Evolutionary conservation across 352 stramenopile genomes (phyloP).

Genomic region (Phytophthora multivora): DNA sequence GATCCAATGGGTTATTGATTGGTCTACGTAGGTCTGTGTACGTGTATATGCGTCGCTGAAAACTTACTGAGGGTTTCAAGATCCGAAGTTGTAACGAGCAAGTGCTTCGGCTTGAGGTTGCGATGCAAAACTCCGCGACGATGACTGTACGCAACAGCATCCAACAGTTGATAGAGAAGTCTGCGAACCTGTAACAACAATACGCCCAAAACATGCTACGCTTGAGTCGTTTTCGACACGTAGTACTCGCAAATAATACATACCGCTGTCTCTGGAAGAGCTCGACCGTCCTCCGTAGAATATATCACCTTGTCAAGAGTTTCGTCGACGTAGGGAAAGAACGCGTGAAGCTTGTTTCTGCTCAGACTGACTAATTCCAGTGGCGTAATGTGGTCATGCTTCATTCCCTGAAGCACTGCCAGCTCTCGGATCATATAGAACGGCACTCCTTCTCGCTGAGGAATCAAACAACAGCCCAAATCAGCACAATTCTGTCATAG

Average conservation of each 20-base stretch:
- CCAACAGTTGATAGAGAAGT: slow-evolving; percentile 85
- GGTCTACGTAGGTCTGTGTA: neutral
- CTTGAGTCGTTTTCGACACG: no score
- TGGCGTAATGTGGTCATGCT: slow-evolving; percentile 80
- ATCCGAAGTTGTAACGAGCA: slow-evolving; percentile 82
- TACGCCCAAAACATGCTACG: no score
- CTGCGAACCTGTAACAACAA: slow-evolving; percentile 56
- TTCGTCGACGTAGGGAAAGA: slow-evolving; percentile 88
- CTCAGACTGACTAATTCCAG: slow-evolving; percentile 81
- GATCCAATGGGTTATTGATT: neutral
- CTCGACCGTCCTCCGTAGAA: slow-evolving; percentile 65
- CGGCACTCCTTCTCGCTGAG: slow-evolving; percentile 79
- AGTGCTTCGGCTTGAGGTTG: slow-evolving; percentile 91
- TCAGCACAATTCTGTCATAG: no score
- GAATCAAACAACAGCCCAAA: no score
- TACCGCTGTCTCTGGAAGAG: slow-evolving; percentile 63
- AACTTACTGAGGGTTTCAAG: slow-evolving; percentile 60
- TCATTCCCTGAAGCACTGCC: slow-evolving; percentile 74
- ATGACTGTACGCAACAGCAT: slow-evolving; percentile 90
- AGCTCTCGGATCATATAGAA: slow-evolving; percentile 91
- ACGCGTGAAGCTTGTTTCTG: slow-evolving; percentile 79
- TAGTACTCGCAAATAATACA: neutral
- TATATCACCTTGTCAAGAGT: slow-evolving; percentile 88
- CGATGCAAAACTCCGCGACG: slow-evolving; percentile 86
- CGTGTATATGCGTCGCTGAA: neutral